phyloP scores from a whole-genome alignment of 2,329 filamentous ascomycete genomes.

The Pseudocercospora vitis region DNA sequence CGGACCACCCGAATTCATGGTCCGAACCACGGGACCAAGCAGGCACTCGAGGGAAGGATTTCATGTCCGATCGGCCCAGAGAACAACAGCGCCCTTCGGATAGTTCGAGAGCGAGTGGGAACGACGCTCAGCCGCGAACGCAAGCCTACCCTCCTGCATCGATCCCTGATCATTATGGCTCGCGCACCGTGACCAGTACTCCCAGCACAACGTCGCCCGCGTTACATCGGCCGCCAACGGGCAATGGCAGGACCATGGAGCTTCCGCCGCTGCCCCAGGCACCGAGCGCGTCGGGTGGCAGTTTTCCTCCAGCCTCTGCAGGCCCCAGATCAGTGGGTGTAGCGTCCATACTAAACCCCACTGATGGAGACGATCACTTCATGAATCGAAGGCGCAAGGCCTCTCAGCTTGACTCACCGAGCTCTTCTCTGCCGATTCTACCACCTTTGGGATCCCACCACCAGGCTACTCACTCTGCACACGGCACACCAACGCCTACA shows the following conservation, averaged over 20 bases:
- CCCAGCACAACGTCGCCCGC: constrained; percentile 18
- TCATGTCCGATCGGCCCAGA: constrained; percentile 38
- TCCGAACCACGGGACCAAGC: constrained; percentile 29
- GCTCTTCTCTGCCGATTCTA: constrained; percentile 37
- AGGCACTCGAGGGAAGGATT: constrained; percentile 34
- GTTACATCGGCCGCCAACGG: constrained; percentile 18
- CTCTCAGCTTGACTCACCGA: constrained; percentile 47
- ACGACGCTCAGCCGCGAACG: constrained; percentile 17
- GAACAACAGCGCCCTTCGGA: constrained; percentile 30
- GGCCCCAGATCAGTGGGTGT: constrained; percentile 43
- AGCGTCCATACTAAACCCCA: constrained; percentile 49
- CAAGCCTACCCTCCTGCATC: constrained; percentile 15
- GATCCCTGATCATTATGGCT: constrained; percentile 17
- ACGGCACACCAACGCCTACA: constrained; percentile 29
- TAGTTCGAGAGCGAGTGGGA: constrained; percentile 24
- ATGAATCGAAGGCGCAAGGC: constrained; percentile 43
- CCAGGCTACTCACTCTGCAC: constrained; percentile 10
- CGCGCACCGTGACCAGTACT: constrained; percentile 12
- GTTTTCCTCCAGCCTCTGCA: constrained; percentile 33
- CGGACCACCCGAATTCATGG: constrained; percentile 35
- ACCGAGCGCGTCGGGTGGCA: constrained; percentile 20
- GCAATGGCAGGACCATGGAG: constrained; percentile 30
- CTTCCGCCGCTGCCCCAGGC: constrained; percentile 35
- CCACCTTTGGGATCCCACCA: constrained; percentile 33
- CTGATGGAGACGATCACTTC: constrained; percentile 38